Evolutionary conservation across 2,329 filamentous ascomycete genomes (phyloP).

Genomic region (Fusarium concolor): DNA sequence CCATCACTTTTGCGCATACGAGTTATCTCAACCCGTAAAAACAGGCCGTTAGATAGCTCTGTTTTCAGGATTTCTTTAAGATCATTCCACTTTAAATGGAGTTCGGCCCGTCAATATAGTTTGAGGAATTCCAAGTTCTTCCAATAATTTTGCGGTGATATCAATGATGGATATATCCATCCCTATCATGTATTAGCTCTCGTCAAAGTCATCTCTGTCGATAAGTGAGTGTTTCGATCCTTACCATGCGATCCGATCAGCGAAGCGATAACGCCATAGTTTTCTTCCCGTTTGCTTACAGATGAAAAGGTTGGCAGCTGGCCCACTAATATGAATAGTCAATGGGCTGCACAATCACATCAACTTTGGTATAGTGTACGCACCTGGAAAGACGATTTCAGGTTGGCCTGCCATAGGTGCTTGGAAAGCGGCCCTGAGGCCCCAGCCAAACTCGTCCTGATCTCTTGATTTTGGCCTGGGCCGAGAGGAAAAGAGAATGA

Average conservation of each 20-base stretch:
- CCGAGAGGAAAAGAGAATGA: background rate
- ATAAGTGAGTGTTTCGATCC: fast-evolving
- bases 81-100: fast-evolving
- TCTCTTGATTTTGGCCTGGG: fast-evolving
- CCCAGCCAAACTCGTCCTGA: background rate
- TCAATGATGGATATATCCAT: background rate
- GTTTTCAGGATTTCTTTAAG: background rate
- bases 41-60: no score
- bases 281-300: background rate
- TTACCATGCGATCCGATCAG: background rate
- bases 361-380: no score
- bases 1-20: no score
- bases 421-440: background rate
- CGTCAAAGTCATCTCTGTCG: background rate
- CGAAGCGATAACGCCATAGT: background rate
- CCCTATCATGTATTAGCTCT: background rate
- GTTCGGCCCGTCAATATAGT: background rate
- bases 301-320: background rate
- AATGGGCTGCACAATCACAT: no score
- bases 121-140: background rate
- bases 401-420: background rate
- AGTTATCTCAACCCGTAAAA: no score
- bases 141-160: fast-evolving
- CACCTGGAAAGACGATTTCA: background rate
- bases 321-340: no score